Base-by-base conservation (phyloP, 2,329 filamentous ascomycete species). In the Fusarium sp. region DNA sequence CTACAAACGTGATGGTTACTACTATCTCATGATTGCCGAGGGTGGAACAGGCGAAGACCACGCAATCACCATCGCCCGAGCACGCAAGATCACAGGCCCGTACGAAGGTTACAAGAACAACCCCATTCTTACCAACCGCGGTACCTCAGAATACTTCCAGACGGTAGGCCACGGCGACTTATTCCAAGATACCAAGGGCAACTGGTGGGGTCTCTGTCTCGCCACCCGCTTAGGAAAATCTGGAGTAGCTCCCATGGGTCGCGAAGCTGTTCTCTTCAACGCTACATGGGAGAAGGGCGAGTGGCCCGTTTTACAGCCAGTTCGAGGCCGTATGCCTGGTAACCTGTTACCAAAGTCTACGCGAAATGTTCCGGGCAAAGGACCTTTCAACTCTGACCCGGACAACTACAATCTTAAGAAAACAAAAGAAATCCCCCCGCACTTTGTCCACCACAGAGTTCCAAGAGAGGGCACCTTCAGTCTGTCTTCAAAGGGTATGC, bases 121-220 rank as follows among this genome's bases (percentile, higher is more conserved):
- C 61, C 81, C 81, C 0, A 74, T 82, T 17, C 68, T 82, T 15
- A 80, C 79, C 0, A 76, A 75, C 41, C 56, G 68, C 1, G 71
- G 68, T 13, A 78, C 73, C 0, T 54, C 70, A 6, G 71, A 75
- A 46, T 74, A 75, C 24, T 72, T 79, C 46, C 75, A 78, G 56
- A 71, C 73, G 0, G 75, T 75, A 6, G 77, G 77, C 0, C 77
- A 79, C 20, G 75, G 63, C 24, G 77, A 79, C 22, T 24, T 78
- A 1, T 79, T 79, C 46, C 75, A 76, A 14, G 76, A 78, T 7
- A 28, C 54, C 3, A 52, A 68, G 2, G 82, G 80, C 0, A 78
- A 82, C 30, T 86, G 84, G 83, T 85, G 83, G 83, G 81, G 77
- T 0, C 76, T 81, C 6, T 79, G 79, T 5, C 66, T 86, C 2